Percentiles rank a stretch among this genome's conserved stretches.
phyloP scores from a whole-genome alignment of 371 early-diverging fungal species.

The Smittium mucronatum region DNA sequence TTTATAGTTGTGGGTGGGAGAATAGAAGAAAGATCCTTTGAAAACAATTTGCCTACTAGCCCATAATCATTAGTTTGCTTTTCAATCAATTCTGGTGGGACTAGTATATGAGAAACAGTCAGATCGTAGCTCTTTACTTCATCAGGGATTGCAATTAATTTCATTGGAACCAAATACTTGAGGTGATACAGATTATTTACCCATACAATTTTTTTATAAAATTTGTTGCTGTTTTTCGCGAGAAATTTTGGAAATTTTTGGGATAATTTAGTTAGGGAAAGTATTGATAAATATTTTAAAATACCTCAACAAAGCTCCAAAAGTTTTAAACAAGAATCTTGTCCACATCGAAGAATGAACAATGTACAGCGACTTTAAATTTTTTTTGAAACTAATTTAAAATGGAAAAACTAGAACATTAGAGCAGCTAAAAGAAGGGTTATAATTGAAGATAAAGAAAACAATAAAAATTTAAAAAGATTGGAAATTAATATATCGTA shows the following conservation, averaged over 20 bases:
- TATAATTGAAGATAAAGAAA: too few species aligned
- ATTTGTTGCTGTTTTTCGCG: slow-evolving; percentile 54
- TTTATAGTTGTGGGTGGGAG: neutral
- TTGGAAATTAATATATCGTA: too few species aligned
- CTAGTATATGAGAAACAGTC: slow-evolving; percentile 1
- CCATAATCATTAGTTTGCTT: neutral
- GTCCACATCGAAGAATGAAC: slow-evolving; percentile 72
- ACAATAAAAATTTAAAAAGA: too few species aligned
- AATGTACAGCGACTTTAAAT: slow-evolving; percentile 76
- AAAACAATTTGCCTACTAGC: slow-evolving; percentile 6
- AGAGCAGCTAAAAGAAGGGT: neutral
- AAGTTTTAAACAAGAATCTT: slow-evolving; percentile 46
- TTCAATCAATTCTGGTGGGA: slow-evolving; percentile 3
- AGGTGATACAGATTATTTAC: slow-evolving; percentile 47
- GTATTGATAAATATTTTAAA: too few species aligned
- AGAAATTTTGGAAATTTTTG: neutral
- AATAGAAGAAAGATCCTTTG: neutral
- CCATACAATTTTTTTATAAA: slow-evolving; percentile 65
- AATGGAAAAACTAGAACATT: neutral
- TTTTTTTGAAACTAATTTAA: slow-evolving; percentile 67
- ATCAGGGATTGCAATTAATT: slow-evolving; percentile 51
- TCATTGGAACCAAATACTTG: slow-evolving; percentile 43
- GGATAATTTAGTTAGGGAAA: too few species aligned
- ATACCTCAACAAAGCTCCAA: slow-evolving; percentile 60
- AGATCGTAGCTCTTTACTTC: slow-evolving; percentile 47